Base-by-base conservation (phyloP, 139 green algal genomes). In the Microglena sp. region DNA sequence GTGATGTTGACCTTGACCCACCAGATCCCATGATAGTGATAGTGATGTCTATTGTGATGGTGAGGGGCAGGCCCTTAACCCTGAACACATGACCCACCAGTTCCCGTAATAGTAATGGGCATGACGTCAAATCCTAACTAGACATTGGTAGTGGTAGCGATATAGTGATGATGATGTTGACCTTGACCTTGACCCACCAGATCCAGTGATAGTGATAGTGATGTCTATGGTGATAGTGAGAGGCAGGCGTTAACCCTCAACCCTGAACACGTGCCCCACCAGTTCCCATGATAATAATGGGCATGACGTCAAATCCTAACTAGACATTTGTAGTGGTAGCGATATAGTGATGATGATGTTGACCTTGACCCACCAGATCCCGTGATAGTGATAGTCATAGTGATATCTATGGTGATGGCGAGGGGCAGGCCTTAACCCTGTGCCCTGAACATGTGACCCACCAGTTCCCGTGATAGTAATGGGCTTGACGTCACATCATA, bases 381-480 rank as follows among this genome's bases (percentile, higher is more conserved):
- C 11, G 11, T 15, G 15, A 50, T 15, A 15, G 40, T 50, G 15
- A 24, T 50, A 15, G 11, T 15, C 15, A 50, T 15, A 7, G 5
- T 8, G 40, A 27, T 63, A 29, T 22, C 8, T n/a, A n/a, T n/a
- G n/a, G n/a, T 46, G 31, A 15, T 15, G 30, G 31, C 8, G 44
- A 6, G 27, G 7, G n/a, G n/a, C n/a, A n/a, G n/a, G n/a, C n/a
- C n/a, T n/a, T n/a, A 36, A 22, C n/a, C n/a, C n/a, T n/a, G n/a
- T n/a, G n/a, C n/a, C n/a, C n/a, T n/a, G n/a, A n/a, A 22, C n/a
- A 60, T n/a, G n/a, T 3, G 24, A 2, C 55, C 1, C 68, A 77
- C 72, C 86, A 26, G 91, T 93, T 5, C 90, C 90, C 0, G 94
- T 40, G 5, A 98, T 70, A 2, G 91, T 95, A 62, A 98, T 83